These are phyloP conservation scores for Lactarius sanguifluus DNA, from an alignment of 768 basidiomycete species.

Conservation along the genomic window DNA sequence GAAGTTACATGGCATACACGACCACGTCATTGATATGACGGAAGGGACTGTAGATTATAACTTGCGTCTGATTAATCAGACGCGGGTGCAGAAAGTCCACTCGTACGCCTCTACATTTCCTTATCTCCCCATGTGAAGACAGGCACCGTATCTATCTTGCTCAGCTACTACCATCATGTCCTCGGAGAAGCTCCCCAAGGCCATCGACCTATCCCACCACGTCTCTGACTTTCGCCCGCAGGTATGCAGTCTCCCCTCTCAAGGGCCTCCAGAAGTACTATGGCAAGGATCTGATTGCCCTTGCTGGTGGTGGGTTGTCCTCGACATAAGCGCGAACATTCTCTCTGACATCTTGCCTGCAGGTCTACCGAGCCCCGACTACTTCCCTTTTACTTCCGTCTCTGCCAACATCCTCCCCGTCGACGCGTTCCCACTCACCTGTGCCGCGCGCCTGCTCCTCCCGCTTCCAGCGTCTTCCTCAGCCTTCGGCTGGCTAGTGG, in stretches of 20 bases:
- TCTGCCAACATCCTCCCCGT: slow-evolving; percentile 52
- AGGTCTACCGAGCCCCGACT: slow-evolving; percentile 67
- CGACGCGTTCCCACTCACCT: slow-evolving; percentile 50
- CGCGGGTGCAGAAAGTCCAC: not conserved
- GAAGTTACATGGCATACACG: no score
- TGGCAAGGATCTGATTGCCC: slow-evolving; percentile 51
- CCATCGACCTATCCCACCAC: slow-evolving; percentile 73
- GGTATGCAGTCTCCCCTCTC: slow-evolving; percentile 54
- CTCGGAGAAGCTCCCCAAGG: slow-evolving; percentile 42
- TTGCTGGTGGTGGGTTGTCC: slow-evolving; percentile 63
- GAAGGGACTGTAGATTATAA: not conserved
- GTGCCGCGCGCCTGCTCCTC: slow-evolving; percentile 23
- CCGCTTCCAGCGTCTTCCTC: slow-evolving; percentile 30
- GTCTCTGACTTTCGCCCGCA: slow-evolving; percentile 55
- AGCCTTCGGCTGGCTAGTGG: slow-evolving; percentile 59
- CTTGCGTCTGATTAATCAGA: not conserved
- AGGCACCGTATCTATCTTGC: not conserved
- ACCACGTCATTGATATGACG: no score
- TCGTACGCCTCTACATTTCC: not conserved
- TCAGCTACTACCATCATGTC: slow-evolving; percentile 30
- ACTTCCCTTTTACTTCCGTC: slow-evolving; percentile 68
- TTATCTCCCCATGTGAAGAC: no score
- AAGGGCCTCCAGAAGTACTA: slow-evolving; percentile 67
- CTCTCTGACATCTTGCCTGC: not conserved
- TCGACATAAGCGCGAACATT: not conserved